Evolutionary conservation across 768 basidiomycete species (phyloP), one percentile per base, ranked within the genome.

Genomic region (Russula griseocarnosa): DNA sequence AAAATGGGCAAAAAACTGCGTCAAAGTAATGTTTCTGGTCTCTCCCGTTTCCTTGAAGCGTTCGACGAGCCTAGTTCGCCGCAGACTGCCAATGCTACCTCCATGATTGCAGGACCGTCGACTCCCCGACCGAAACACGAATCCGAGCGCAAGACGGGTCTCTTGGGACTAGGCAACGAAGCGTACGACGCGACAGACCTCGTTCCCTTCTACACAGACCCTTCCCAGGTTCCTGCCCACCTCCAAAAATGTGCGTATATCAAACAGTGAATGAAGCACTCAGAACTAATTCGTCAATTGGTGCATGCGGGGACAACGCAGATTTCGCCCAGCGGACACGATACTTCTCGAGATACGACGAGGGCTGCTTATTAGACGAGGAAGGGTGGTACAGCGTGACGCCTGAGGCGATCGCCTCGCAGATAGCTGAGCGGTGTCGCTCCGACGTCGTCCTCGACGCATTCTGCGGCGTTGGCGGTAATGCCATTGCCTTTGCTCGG

Each of bases 321-420:
- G 95, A 98, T 73, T 98, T 90, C 71, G 82, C 82, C 6, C 96
- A 98, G 73, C 81, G 96, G 36, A 80, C 83, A 59, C 84, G 92
- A 1, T 86, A 84, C 67, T 94, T 98, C 73, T 89, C 89, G 0
- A 76, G 84, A 34, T 94, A 93, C 69, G 82, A 86, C 28, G 74
- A 85, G 0, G 94, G 94, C 0, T 92, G 94, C 71, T 79, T 97
- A 2, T 77, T 98, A 13, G 97, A 98, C 67, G 85, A 90, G 68
- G 93, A 96, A 73, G 96, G 96, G n/a, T 98, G 95, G 96, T 98
- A 90, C 75, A 94, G 90, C 66, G 88, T 98, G 63, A 99, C 97
- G 0, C 96, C 97, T 0, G 94, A 98, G 70, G 81, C 81, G 44
- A 85, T 99, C n/a, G 97, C 95, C 9, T 75, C 83, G 64, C 94